These are phyloP conservation scores for Aspergillus sp. DNA, from an alignment of 2,329 filamentous ascomycete species.

Conservation along the genomic window DNA sequence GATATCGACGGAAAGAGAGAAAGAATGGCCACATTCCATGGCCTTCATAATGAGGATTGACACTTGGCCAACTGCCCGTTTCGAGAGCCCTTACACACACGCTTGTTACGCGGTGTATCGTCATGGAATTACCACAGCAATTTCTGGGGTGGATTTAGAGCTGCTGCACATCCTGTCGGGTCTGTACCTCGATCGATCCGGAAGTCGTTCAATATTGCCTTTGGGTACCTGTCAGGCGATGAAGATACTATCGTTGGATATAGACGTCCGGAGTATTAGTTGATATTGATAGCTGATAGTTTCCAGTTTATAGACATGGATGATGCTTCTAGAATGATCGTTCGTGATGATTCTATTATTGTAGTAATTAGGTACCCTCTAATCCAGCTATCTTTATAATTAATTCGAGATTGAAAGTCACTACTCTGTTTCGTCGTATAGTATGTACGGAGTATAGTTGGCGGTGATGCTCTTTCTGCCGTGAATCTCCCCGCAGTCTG, in stretches of 20 bases:
- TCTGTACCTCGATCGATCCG: no score
- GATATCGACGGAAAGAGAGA: not conserved
- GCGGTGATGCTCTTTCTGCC: not conserved
- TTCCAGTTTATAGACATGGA: not conserved
- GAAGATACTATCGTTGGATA: no score
- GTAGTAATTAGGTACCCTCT: no score
- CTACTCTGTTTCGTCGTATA: no score
- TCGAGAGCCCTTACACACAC: slow-evolving; percentile 4
- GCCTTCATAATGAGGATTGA: slow-evolving; percentile 6
- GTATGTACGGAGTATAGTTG: no score
- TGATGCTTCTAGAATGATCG: not conserved
- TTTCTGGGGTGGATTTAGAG: not conserved
- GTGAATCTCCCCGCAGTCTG: not conserved
- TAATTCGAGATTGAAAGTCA: no score
- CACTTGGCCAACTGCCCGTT: slow-evolving; percentile 18
- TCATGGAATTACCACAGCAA: slow-evolving; percentile 1
- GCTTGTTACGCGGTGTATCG: slow-evolving; percentile 4
- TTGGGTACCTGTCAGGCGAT: not conserved
- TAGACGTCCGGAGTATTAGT: no score
- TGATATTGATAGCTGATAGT: not conserved
- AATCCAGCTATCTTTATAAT: no score
- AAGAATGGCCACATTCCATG: not conserved
- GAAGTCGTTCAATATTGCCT: no score
- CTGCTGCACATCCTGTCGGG: no score
- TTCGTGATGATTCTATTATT: no score